Conservation (phyloP, 768 basidiomycete genomes). For the Collybiopsis confluens region DNA sequence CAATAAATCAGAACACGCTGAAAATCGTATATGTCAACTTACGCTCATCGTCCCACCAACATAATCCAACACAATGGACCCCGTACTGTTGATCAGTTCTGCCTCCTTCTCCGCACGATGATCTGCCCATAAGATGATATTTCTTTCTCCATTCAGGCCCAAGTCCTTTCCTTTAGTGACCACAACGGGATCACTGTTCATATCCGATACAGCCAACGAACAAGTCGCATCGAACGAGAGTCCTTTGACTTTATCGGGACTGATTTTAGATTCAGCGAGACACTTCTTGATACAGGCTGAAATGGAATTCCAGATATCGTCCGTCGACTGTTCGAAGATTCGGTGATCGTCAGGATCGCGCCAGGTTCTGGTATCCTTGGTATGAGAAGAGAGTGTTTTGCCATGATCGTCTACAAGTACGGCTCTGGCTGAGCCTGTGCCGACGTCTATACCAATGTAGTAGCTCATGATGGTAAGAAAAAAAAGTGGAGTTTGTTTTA, state of each 20-base stretch:
- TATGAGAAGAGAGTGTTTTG: constrained; percentile 70
- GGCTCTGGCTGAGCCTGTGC: constrained; percentile 91
- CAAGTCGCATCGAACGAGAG: constrained; percentile 96
- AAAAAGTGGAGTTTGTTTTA: constrained; percentile 1
- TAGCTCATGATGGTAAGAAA: constrained; percentile 24
- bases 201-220: constrained; percentile 82
- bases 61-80: constrained; percentile 84
- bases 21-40: constrained; percentile 17
- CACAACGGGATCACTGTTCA: constrained; percentile 65
- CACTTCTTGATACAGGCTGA: constrained; percentile 59
- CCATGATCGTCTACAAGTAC: constrained; percentile 71
- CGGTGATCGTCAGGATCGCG: constrained; percentile 80
- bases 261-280: constrained; percentile 50
- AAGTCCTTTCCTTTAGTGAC: constrained; percentile 68
- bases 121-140: constrained; percentile 95
- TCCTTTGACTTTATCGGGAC: constrained; percentile 69
- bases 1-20: background rate
- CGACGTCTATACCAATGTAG: constrained; percentile 81
- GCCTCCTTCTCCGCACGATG: constrained; percentile 93
- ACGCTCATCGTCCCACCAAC: constrained; percentile 97
- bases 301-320: constrained; percentile 79
- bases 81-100: constrained; percentile 80
- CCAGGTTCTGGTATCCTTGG: constrained; percentile 80
- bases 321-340: constrained; percentile 95
- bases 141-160: constrained; percentile 68